A percentile compares a stretch with the other conserved stretches of the same genome.
Evolutionary conservation across 129 eudicot species (phyloP).

Genomic region (Oenanthe sinensis): DNA sequence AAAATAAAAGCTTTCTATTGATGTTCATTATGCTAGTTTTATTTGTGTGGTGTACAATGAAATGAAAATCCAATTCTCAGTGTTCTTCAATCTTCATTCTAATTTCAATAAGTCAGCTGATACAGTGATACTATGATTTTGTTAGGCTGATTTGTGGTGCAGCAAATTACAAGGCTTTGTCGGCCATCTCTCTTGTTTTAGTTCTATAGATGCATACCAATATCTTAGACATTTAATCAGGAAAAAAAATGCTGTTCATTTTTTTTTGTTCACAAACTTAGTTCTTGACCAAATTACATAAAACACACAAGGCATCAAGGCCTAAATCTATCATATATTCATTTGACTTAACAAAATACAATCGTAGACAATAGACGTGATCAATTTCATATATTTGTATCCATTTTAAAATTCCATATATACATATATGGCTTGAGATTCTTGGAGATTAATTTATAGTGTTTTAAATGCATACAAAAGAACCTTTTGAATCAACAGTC

Average conservation of each 20-base stretch:
- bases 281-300: neutral
- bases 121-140: neutral
- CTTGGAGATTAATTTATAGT: too few relatives aligned
- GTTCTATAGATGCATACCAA: neutral
- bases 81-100: neutral
- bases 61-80: neutral
- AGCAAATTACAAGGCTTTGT: neutral
- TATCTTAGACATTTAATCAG: neutral
- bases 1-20: conserved; percentile 2
- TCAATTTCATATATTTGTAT: neutral
- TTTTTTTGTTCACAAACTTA: too few relatives aligned
- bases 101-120: neutral
- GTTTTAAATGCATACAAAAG: neutral
- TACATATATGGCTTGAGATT: neutral
- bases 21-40: neutral
- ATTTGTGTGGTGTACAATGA: neutral
- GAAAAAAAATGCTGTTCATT: neutral
- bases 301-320: neutral
- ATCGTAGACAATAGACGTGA: neutral
- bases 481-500: neutral
- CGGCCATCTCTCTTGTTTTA: neutral
- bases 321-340: neutral
- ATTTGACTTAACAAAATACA: neutral
- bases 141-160: neutral
- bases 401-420: neutral